phyloP scores from a whole-genome alignment of 805 yeast species.

The Priceomyces castillae region DNA sequence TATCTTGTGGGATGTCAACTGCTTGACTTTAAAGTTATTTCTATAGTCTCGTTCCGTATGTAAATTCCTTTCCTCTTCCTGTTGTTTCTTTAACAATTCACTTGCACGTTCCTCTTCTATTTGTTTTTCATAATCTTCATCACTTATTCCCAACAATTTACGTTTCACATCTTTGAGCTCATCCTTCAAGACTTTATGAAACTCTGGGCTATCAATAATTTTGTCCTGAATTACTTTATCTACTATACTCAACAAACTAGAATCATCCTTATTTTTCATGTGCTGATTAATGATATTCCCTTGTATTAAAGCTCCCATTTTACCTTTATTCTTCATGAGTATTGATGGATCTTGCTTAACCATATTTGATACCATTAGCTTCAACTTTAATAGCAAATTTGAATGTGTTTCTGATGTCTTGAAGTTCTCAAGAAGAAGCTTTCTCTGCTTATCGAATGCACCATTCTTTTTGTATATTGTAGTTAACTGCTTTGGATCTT shows the following conservation, averaged over 20 bases:
- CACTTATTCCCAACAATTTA: conserved; percentile 31
- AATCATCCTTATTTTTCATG: conserved; percentile 12
- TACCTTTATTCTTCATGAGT: conserved; percentile 48
- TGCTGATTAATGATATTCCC: conserved; percentile 43
- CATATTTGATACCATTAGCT: conserved; percentile 44
- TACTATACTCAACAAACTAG: conserved; percentile 35
- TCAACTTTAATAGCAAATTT: conserved; percentile 38
- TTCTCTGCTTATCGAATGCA: conserved; percentile 45
- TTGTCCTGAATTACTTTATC: conserved; percentile 45
- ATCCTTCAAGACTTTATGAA: conserved; percentile 27
- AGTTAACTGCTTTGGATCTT: conserved; percentile 39
- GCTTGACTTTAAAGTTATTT: conserved; percentile 28
- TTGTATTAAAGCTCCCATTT: conserved; percentile 50
- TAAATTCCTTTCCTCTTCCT: conserved; percentile 11
- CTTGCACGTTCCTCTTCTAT: conserved; percentile 20
- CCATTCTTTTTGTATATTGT: conserved; percentile 48
- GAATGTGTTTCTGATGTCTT: conserved; percentile 38
- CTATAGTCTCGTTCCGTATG: conserved; percentile 20
- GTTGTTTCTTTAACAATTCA: conserved; percentile 9
- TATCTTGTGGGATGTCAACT: conserved; percentile 21
- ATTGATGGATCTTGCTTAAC: conserved; percentile 48
- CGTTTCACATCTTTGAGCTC: conserved; percentile 36
- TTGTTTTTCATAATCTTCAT: conserved; percentile 36
- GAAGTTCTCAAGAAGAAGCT: conserved; percentile 42
- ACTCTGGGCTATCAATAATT: conserved; percentile 41